These are phyloP conservation scores for Nepenthes alata DNA, from an alignment of 179 eudicot species.

Conservation along the genomic window DNA sequence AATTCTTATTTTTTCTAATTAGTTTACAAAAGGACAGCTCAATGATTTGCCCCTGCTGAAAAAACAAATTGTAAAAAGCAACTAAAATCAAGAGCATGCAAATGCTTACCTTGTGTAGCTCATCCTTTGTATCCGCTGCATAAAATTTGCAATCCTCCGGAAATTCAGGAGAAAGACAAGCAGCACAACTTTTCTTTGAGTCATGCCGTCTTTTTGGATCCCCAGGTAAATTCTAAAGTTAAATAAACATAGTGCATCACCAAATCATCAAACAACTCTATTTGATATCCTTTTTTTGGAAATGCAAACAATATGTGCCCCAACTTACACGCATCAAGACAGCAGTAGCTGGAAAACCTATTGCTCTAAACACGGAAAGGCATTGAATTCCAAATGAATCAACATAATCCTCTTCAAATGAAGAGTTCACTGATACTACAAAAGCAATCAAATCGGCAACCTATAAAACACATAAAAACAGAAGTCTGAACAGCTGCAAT, in stretches of 20 bases:
- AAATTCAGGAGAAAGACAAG: slow-evolving; percentile 72
- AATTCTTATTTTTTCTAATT: no score
- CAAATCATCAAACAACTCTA: background rate
- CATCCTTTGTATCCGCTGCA: slow-evolving; percentile 83
- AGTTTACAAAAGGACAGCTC: no score
- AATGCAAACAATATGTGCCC: slow-evolving; percentile 6
- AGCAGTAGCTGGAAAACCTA: slow-evolving; percentile 79
- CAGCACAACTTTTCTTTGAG: slow-evolving; percentile 49
- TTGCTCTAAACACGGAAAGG: slow-evolving; percentile 76
- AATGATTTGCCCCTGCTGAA: no score
- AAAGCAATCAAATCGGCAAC: slow-evolving; percentile 93
- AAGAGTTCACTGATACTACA: slow-evolving; percentile 65
- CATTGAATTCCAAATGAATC: slow-evolving; percentile 83
- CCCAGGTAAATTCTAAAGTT: slow-evolving; percentile 59
- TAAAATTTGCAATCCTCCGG: slow-evolving; percentile 78
- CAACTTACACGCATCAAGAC: slow-evolving; percentile 77
- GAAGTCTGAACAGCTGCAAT: background rate
- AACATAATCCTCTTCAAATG: slow-evolving; percentile 48
- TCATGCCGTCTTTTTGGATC: slow-evolving; percentile 61
- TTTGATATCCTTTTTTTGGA: background rate
- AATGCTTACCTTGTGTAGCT: slow-evolving; percentile 64
- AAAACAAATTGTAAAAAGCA: no score
- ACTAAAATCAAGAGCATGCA: background rate
- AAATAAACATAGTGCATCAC: slow-evolving; percentile 5
- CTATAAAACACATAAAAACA: slow-evolving; percentile 18